Evolutionary conservation across 2,329 filamentous ascomycete genomes (phyloP).

Genomic region (Phialophora verrucosa): DNA sequence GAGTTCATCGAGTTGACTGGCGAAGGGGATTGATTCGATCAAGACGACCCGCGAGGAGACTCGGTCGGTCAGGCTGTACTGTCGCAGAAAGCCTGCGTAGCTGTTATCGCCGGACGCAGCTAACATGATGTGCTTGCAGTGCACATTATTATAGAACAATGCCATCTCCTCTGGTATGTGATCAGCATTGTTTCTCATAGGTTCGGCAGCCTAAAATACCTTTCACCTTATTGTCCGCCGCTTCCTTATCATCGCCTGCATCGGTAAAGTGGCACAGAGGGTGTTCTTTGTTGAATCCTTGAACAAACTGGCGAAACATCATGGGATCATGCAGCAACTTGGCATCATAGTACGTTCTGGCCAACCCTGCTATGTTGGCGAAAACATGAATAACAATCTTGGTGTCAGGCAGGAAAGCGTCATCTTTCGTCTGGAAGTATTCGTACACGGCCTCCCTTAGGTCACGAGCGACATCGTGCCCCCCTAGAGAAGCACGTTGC

Average conservation of each 20-base stretch:
- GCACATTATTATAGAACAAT: conserved; percentile 43
- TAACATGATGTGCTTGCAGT: conserved; percentile 50
- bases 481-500: conserved; percentile 23
- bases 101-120: conserved; percentile 50
- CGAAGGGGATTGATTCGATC: conserved; percentile 21
- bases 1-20: conserved; percentile 14
- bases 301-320: conserved; percentile 46
- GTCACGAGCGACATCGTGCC: conserved; percentile 26
- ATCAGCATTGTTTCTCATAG: conserved; percentile 18
- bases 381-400: conserved; percentile 47
- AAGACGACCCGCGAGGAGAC: conserved; percentile 30
- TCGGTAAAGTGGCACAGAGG: conserved; percentile 50
- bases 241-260: conserved; percentile 53
- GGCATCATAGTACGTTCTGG: conserved; percentile 44
- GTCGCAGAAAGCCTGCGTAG: conserved; percentile 49
- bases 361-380: conserved; percentile 48
- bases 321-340: conserved; percentile 40
- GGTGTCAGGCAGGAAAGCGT: conserved; percentile 37
- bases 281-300: conserved; percentile 51
- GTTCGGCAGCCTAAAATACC: conserved; percentile 39
- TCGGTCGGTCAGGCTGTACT: conserved; percentile 39
- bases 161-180: conserved; percentile 17
- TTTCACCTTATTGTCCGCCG: conserved; percentile 51
- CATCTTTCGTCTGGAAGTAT: conserved; percentile 23
- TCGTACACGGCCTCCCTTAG: conserved; percentile 27